Conservation (phyloP, 1,284 basidiomycete species). For the Heliocybe sulcata region DNA sequence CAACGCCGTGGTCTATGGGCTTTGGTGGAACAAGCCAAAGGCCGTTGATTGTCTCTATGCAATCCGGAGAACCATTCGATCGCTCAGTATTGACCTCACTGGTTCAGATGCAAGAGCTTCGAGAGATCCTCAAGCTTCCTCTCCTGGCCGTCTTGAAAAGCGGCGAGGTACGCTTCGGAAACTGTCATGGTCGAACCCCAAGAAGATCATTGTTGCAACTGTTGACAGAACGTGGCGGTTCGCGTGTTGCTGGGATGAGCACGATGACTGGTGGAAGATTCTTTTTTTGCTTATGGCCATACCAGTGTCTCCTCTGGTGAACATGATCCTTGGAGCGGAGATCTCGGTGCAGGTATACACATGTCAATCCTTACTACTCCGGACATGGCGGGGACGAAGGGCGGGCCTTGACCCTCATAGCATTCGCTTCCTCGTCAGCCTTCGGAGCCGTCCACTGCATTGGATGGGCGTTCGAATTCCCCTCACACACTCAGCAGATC, state of each 20-base stretch:
- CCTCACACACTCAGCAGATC: slow-evolving; percentile 1
- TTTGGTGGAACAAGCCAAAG: slow-evolving; percentile 10
- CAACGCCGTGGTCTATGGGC: not conserved
- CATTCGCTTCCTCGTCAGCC: not conserved
- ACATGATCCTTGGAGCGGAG: not conserved
- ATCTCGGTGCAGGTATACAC: not conserved
- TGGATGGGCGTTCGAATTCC: slow-evolving; percentile 7
- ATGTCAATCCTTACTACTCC: not conserved
- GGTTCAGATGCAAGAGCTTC: no score
- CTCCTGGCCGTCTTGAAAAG: no score
- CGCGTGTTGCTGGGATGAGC: no score
- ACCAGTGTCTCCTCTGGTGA: not conserved
- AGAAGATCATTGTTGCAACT: no score
- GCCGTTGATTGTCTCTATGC: slow-evolving; percentile 2
- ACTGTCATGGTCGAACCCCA: no score
- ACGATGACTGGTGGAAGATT: not conserved
- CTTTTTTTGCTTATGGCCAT: not conserved
- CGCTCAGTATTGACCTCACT: no score
- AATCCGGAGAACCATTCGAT: not conserved
- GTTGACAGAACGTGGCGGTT: no score
- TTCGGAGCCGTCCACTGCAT: slow-evolving; percentile 10
- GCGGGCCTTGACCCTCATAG: not conserved
- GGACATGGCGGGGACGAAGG: not conserved
- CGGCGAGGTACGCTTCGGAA: not conserved
- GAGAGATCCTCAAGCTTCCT: not conserved